Evolutionary conservation across 129 eudicot genomes (phyloP).

Genomic region (Flaveria sonorensis): DNA sequence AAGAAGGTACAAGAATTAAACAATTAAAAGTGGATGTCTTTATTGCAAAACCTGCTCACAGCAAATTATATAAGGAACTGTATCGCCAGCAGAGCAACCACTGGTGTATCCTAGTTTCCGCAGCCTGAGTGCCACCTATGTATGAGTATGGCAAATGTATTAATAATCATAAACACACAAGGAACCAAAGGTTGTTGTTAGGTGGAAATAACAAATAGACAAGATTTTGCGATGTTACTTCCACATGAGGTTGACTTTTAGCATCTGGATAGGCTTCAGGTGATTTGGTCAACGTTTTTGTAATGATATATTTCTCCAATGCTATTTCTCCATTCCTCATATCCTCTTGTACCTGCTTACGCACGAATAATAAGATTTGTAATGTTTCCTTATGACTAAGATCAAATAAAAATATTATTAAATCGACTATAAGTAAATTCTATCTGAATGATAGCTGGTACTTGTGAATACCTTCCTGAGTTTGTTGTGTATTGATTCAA

Average conservation of each 20-base stretch:
- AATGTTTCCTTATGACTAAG: conserved; percentile 19
- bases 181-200: background rate
- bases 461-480: conserved; percentile 66
- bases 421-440: background rate
- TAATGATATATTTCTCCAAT: conserved; percentile 89
- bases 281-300: conserved; percentile 86
- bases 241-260: conserved; percentile 95
- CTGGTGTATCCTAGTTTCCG: conserved; percentile 76
- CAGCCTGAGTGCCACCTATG: conserved; percentile 84
- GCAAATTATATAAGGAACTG: conserved; percentile 91
- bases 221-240: conserved; percentile 36
- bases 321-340: conserved; percentile 92
- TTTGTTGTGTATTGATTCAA: conserved; percentile 80
- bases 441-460: background rate
- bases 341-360: conserved; percentile 85
- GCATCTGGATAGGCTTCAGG: conserved; percentile 99
- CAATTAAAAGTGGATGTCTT: background rate
- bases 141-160: conserved; percentile 10
- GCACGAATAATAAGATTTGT: background rate
- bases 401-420: background rate
- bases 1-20: background rate
- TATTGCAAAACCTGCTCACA: conserved; percentile 79
- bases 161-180: conserved; percentile 10
- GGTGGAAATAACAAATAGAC: conserved; percentile 12
- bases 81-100: conserved; percentile 98